These are phyloP conservation scores for Xerocomus brunneocitrinus DNA, from an alignment of 768 basidiomycete genomes.

Conservation along the genomic window DNA sequence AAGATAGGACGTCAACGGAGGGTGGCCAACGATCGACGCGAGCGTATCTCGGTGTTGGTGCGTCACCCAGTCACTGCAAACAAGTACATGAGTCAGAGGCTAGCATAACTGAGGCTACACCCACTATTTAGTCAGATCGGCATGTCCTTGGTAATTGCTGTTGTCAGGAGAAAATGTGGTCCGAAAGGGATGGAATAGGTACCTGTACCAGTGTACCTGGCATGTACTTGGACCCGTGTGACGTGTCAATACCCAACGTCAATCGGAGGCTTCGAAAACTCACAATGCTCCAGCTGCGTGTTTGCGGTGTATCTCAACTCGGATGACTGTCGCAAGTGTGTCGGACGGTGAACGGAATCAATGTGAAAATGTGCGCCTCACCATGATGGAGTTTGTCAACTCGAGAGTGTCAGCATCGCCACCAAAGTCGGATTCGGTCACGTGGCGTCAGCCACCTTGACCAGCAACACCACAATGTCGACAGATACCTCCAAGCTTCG, in stretches of 20 bases:
- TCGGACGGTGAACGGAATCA: constrained; percentile 1
- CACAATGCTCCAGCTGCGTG: constrained; percentile 91
- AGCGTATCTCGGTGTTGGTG: constrained; percentile 97
- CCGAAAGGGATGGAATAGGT: constrained; percentile 23
- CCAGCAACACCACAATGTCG: constrained; percentile 26
- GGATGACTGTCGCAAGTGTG: constrained; percentile 54
- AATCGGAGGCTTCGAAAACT: constrained; percentile 28
- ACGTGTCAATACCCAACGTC: constrained; percentile 8
- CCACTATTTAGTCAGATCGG: constrained; percentile 93
- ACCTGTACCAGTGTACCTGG: constrained; percentile 95
- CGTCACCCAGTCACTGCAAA: constrained; percentile 87
- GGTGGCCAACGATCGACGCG: constrained; percentile 88
- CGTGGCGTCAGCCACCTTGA: not conserved
- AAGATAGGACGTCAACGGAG: constrained; percentile 78
- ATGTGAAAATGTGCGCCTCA: not conserved
- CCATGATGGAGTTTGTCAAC: constrained; percentile 18
- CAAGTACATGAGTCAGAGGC: constrained; percentile 10
- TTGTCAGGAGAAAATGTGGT: constrained; percentile 8
- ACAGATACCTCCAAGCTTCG: constrained; percentile 34
- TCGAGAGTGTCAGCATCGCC: constrained; percentile 5
- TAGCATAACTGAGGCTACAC: constrained; percentile 27
- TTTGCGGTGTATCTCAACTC: constrained; percentile 95
- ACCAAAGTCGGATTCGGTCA: constrained; percentile 4
- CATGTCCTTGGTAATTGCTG: constrained; percentile 61
- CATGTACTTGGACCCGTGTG: constrained; percentile 62